phyloP scores from a whole-genome alignment of 768 basidiomycete species.

The Leucocoprinus leucothites region DNA sequence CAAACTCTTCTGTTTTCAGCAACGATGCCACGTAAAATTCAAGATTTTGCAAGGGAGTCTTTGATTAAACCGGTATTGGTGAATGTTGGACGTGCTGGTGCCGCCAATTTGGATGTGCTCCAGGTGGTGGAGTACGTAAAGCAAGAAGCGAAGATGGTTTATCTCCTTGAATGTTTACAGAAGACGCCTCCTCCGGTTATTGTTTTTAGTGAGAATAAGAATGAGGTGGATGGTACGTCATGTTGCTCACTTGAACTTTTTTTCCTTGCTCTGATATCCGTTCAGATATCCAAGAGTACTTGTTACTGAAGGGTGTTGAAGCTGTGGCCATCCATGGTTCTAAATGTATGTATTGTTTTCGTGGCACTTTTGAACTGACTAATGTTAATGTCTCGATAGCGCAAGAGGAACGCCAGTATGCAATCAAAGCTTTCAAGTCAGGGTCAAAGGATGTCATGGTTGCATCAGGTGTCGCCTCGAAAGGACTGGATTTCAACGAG shows the following conservation, averaged over 20 bases:
- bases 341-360: conserved; percentile 61
- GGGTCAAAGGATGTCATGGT: conserved; percentile 99
- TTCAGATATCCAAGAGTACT: conserved; percentile 97
- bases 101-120: conserved; percentile 93
- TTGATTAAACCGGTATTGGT: conserved; percentile 93
- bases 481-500: conserved; percentile 98
- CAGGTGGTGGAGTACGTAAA: conserved; percentile 99
- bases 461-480: conserved; percentile 95
- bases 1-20: conserved; percentile 98
- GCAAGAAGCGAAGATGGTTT: conserved; percentile 99
- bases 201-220: conserved; percentile 98
- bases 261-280: neutral
- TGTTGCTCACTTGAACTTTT: conserved; percentile 1
- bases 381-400: conserved; percentile 41
- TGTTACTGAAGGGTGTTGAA: conserved; percentile 94
- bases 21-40: conserved; percentile 98
- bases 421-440: conserved; percentile 96
- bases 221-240: conserved; percentile 92
- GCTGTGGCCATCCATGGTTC: conserved; percentile 99
- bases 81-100: conserved; percentile 97
- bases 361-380: neutral
- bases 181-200: conserved; percentile 98
- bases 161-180: conserved; percentile 93
- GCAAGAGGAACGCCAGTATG: conserved; percentile 98
- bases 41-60: conserved; percentile 97